Percentiles rank a stretch among this genome's conserved stretches.
These are phyloP conservation scores for Seminavis robusta DNA, from an alignment of 108 stramenopile genomes.

Conservation along the genomic window DNA sequence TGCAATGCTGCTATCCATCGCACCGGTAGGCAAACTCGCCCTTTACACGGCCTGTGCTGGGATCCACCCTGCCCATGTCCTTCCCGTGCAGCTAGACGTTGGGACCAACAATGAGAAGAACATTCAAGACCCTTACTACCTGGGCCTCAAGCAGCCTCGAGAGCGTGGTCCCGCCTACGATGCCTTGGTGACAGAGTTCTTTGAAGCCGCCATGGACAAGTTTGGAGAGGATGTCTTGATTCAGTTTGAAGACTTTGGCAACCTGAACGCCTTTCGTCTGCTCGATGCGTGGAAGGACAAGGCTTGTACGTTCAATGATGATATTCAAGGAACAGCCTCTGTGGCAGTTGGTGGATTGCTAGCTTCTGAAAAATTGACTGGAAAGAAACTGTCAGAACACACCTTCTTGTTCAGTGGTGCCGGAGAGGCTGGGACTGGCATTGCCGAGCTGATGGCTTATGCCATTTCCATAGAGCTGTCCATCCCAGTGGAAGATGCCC, in stretches of 20 bases:
- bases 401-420: slow-evolving; percentile 40
- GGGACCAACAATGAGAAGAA: slow-evolving; percentile 68
- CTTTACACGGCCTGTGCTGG: slow-evolving; percentile 77
- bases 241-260: slow-evolving; percentile 83
- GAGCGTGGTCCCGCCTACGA: slow-evolving; percentile 45
- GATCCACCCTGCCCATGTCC: slow-evolving; percentile 46
- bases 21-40: too few species aligned
- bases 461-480: slow-evolving; percentile 23
- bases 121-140: slow-evolving; percentile 54
- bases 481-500: slow-evolving; percentile 23
- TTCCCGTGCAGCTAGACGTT: slow-evolving; percentile 68
- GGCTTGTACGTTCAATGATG: slow-evolving; percentile 71
- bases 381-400: slow-evolving; percentile 31
- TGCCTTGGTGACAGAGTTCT: slow-evolving; percentile 65
- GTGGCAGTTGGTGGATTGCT: slow-evolving; percentile 27
- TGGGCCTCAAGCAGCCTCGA: slow-evolving; percentile 44
- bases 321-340: slow-evolving; percentile 62
- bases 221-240: slow-evolving; percentile 48
- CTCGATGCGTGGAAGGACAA: slow-evolving; percentile 43
- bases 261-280: slow-evolving; percentile 58
- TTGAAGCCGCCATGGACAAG: slow-evolving; percentile 55
- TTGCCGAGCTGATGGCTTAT: slow-evolving; percentile 25
- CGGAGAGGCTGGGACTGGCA: slow-evolving; percentile 43
- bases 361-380: slow-evolving; percentile 14
- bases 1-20: too few species aligned